Percentiles rank a stretch among this genome's conserved stretches.
Evolutionary conservation across 192 early-diverging fungal species (phyloP).

Genomic region (Gonapodya prolifera): DNA sequence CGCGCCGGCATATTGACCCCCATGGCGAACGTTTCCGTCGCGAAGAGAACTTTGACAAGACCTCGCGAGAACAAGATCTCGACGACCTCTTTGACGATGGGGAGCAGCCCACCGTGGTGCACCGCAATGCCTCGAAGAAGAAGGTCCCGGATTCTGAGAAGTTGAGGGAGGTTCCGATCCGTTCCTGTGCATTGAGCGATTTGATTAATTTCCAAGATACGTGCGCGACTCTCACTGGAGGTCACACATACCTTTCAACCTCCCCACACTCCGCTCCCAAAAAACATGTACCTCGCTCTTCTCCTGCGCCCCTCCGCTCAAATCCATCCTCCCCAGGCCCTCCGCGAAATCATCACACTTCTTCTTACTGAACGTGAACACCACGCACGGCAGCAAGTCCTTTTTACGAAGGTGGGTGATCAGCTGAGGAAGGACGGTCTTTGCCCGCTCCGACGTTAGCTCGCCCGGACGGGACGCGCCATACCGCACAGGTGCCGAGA

Average conservation of each 20-base stretch:
- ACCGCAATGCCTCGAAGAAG: constrained; percentile 88
- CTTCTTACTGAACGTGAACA: constrained; percentile 91
- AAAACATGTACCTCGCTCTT: constrained; percentile 81
- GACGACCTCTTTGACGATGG: constrained; percentile 96
- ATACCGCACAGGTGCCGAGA: neutral
- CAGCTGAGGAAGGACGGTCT: constrained; percentile 71
- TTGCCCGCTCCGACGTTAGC: constrained; percentile 42
- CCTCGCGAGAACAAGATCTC: constrained; percentile 88
- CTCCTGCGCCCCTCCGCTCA: constrained; percentile 54
- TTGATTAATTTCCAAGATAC: neutral
- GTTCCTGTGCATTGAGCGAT: constrained; percentile 29
- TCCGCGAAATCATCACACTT: constrained; percentile 87
- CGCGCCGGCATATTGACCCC: constrained; percentile 96
- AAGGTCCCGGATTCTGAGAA: constrained; percentile 68
- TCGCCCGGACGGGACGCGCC: too few relatives aligned
- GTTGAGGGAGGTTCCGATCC: constrained; percentile 80
- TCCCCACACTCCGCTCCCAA: constrained; percentile 64
- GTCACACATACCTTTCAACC: constrained; percentile 40
- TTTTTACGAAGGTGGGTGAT: constrained; percentile 60
- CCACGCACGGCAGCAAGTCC: constrained; percentile 70
- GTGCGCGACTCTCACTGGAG: neutral
- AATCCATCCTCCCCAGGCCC: constrained; percentile 64
- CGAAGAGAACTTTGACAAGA: constrained; percentile 85
- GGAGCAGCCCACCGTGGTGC: constrained; percentile 91
- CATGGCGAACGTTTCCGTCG: constrained; percentile 99